Conservation (phyloP, 2,329 filamentous ascomycete species). For the Fusarium sp. region DNA sequence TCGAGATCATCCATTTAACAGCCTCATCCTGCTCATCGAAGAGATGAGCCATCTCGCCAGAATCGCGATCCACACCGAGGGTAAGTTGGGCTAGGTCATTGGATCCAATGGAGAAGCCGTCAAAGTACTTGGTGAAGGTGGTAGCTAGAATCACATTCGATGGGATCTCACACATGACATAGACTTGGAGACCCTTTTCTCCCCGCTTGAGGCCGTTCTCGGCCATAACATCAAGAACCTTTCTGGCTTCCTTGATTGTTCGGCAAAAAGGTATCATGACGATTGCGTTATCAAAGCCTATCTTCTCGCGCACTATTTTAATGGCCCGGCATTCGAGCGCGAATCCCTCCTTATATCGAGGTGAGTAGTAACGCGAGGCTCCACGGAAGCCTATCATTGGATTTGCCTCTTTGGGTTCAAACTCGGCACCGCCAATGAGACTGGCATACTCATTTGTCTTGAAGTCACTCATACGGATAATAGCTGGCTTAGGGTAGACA, state of each 20-base stretch:
- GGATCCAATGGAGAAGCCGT: conserved; percentile 58
- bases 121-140: conserved; percentile 53
- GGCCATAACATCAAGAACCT: conserved; percentile 53
- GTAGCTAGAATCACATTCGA: conserved; percentile 56
- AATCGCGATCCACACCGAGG: conserved; percentile 56
- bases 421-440: conserved; percentile 55
- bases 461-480: conserved; percentile 57
- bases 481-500: conserved; percentile 54
- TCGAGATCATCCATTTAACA: conserved; percentile 55
- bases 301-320: conserved; percentile 53
- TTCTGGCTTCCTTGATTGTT: conserved; percentile 52
- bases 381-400: conserved; percentile 58
- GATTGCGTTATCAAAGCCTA: conserved; percentile 54
- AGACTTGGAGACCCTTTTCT: conserved; percentile 53
- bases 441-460: conserved; percentile 57
- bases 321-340: conserved; percentile 56
- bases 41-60: conserved; percentile 51
- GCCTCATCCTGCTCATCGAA: conserved; percentile 56
- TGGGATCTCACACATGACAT: conserved; percentile 58
- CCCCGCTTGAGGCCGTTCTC: conserved; percentile 54
- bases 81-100: conserved; percentile 57
- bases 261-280: conserved; percentile 57
- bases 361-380: conserved; percentile 57
- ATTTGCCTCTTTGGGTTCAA: conserved; percentile 56
- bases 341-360: conserved; percentile 55